Evolutionary conservation across 768 basidiomycete genomes (phyloP).

Genomic region (Russula emetica): DNA sequence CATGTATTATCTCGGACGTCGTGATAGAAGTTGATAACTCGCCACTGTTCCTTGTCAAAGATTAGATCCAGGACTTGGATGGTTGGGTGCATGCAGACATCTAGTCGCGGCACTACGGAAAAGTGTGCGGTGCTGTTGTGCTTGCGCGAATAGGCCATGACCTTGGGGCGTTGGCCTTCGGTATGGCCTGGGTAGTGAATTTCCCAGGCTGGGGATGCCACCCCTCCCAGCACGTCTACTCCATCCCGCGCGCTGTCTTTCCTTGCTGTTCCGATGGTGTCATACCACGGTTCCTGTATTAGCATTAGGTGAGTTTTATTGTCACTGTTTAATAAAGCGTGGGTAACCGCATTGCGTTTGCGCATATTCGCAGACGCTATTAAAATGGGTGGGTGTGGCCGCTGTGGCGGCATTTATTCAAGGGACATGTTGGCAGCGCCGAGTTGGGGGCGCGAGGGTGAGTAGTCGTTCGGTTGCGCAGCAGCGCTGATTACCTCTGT

Average conservation of each 20-base stretch:
- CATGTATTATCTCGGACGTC: too few species aligned
- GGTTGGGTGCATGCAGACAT: background rate
- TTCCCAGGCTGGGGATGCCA: background rate
- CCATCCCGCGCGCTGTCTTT: background rate
- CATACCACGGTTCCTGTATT: background rate
- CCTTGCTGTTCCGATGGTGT: background rate
- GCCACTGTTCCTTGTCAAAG: too few species aligned
- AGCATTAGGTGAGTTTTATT: background rate
- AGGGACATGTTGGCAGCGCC: too few species aligned
- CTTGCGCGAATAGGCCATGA: background rate
- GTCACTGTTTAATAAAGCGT: background rate
- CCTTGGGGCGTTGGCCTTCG: background rate
- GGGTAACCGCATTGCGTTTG: background rate
- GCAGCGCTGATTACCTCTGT: too few species aligned
- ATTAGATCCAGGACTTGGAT: too few species aligned
- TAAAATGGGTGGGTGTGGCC: too few species aligned
- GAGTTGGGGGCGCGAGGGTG: too few species aligned
- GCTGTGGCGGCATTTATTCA: too few species aligned
- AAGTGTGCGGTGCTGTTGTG: background rate
- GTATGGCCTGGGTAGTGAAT: background rate
- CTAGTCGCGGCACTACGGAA: fast-evolving
- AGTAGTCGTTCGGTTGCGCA: too few species aligned
- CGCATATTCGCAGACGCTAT: background rate
- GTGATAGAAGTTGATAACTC: too few species aligned
- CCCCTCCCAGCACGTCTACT: background rate